These are phyloP conservation scores for Fusarium gaditjirri DNA, from an alignment of 2,329 filamentous ascomycete genomes.

Conservation along the genomic window DNA sequence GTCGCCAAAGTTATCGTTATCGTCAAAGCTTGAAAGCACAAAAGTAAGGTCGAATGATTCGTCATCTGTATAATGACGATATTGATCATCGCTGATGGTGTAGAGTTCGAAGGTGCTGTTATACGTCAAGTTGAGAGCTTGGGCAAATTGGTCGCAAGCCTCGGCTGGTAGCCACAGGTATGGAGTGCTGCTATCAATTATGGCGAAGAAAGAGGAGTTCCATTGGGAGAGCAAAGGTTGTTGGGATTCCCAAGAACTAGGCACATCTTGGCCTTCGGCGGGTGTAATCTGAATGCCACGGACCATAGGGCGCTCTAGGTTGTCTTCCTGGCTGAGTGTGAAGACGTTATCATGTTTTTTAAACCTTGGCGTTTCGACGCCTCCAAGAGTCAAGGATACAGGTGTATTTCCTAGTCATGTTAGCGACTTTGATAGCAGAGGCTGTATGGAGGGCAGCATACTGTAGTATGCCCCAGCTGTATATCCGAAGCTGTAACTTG, in stretches of 20 bases:
- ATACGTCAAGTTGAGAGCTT: constrained; percentile 71
- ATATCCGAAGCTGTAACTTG: constrained; percentile 79
- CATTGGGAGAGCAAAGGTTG: constrained; percentile 55
- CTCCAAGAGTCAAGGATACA: constrained; percentile 73
- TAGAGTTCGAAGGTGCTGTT: constrained; percentile 73
- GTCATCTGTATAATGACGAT: constrained; percentile 56
- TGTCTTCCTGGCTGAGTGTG: constrained; percentile 62
- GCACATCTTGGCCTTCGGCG: constrained; percentile 44
- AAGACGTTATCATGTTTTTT: constrained; percentile 70
- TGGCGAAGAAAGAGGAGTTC: constrained; percentile 60
- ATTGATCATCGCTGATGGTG: constrained; percentile 68
- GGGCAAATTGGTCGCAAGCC: constrained; percentile 73
- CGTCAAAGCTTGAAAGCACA: constrained; percentile 65
- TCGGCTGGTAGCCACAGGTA: constrained; percentile 70
- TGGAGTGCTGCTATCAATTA: constrained; percentile 73
- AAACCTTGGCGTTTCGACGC: constrained; percentile 73
- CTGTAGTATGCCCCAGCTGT: constrained; percentile 80
- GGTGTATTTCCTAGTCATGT: constrained; percentile 51
- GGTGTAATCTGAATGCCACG: constrained; percentile 63
- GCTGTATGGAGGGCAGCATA: constrained; percentile 49
- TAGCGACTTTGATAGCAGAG: constrained; percentile 5
- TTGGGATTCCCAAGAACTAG: constrained; percentile 53
- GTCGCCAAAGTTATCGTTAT: constrained; percentile 61
- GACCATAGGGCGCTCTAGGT: constrained; percentile 68
- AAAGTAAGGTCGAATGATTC: constrained; percentile 66